Evolutionary conservation across 192 early-diverging fungal genomes (phyloP), one percentile per base, ranked within the genome.

Genomic region (Coemansia sp.): DNA sequence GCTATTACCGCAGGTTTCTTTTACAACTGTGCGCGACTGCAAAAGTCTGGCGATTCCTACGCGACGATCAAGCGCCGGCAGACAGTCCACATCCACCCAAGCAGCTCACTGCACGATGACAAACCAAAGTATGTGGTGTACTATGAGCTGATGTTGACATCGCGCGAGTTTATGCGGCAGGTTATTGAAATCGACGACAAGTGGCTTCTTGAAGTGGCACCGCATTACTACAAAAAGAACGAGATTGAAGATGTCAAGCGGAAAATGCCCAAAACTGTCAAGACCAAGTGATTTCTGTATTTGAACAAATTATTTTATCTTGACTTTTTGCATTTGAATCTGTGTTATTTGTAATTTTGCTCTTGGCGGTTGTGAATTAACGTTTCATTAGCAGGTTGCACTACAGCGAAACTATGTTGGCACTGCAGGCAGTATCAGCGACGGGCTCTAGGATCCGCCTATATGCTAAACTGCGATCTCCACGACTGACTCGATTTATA

Each of bases 1-100:
- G 89, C 95, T 14, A 80, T 99, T 50, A 89, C 93, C 4, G 81
- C 97, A 3, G 97, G 97, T 3, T 99, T 94, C 81, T 99, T 99
- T 73, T 95, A 94, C 82, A 92, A 99, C 82, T 88, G 91, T 26
- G 93, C 93, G 3, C 77, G 91, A 41, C 69, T 98, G 19, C 88
- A 89, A 38, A 85, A 86, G 50, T 89, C 90, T n/a, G 94, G 93
- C 27, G 95, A 98, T 59, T 89, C 87, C 21, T 99, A 99, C 61
- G 85, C 89, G 21, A 96, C 93, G 2, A 82, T 92, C 29, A 99
- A 98, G 84, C 90, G 91, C 47, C 87, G 89, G 26, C 90, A 95
- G 51, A 94, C 93, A 1, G 94, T 99, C 9, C 68, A 87, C 71
- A 94, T 97, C 35, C 97, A 99, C 77, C 97, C 97, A 23, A 90